These are phyloP conservation scores for Begonia loranthoides DNA, from an alignment of 306 rosid genomes.

Conservation along the genomic window DNA sequence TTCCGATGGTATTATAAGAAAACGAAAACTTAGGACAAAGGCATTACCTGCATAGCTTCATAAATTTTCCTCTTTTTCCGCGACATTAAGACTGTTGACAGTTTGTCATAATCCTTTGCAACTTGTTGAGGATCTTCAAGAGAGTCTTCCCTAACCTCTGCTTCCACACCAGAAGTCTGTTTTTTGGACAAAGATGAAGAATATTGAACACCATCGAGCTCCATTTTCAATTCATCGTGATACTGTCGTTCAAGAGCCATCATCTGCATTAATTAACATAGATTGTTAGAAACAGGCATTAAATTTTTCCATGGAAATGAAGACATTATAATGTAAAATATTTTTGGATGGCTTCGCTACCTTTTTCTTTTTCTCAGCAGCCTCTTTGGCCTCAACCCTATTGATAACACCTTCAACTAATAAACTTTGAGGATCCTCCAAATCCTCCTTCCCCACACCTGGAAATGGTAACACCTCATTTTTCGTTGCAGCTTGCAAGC, in stretches of 20 bases:
- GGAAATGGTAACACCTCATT: constrained; percentile 76
- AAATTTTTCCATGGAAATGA: not conserved
- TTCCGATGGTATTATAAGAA: not conserved
- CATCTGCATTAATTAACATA: constrained; percentile 40
- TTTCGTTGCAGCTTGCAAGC: constrained; percentile 53
- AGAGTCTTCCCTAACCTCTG: constrained; percentile 27
- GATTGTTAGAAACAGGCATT: not conserved
- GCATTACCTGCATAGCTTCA: constrained; percentile 59
- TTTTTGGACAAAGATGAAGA: constrained; percentile 23
- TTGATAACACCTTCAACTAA: constrained; percentile 60
- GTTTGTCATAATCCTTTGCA: constrained; percentile 22
- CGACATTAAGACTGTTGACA: constrained; percentile 31
- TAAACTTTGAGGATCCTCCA: constrained; percentile 72
- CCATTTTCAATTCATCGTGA: constrained; percentile 66
- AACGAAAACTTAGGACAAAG: not conserved
- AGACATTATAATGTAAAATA: not conserved
- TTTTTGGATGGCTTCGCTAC: constrained; percentile 16
- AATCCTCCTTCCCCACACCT: constrained; percentile 50
- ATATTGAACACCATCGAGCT: constrained; percentile 36
- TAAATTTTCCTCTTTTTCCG: constrained; percentile 39
- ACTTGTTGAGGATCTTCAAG: constrained; percentile 21
- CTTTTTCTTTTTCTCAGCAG: constrained; percentile 57
- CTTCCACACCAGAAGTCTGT: constrained; percentile 24
- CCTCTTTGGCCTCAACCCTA: constrained; percentile 76
- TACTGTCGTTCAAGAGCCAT: constrained; percentile 49